These are phyloP conservation scores for Phlyctochytrium planicorne DNA, from an alignment of 192 early-diverging fungal species.

Conservation along the genomic window DNA sequence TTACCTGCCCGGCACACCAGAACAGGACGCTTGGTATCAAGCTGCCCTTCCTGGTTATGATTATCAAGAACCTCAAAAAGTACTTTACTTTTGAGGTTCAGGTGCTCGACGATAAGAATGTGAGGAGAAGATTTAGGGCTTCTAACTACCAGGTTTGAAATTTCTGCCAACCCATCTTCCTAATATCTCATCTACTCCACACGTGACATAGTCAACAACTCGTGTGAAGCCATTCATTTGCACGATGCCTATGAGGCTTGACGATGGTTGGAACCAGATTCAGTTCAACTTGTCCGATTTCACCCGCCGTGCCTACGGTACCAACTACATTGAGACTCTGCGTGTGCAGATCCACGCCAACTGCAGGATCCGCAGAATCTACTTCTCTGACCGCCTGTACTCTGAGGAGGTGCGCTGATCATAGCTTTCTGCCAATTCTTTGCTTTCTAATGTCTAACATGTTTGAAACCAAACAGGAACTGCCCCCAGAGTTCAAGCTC, in stretches of 20 bases:
- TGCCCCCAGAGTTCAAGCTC: slow-evolving; percentile 90
- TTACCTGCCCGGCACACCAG: slow-evolving; percentile 75
- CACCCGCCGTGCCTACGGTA: slow-evolving; percentile 84
- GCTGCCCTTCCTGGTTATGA: slow-evolving; percentile 82
- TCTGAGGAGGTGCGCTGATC: slow-evolving; percentile 71
- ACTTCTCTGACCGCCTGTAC: slow-evolving; percentile 89
- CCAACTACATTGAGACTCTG: slow-evolving; percentile 81
- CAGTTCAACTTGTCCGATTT: slow-evolving; percentile 87
- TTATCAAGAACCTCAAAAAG: slow-evolving; percentile 85
- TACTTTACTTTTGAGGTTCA: slow-evolving; percentile 94
- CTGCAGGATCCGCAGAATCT: slow-evolving; percentile 81
- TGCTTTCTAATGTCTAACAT: neutral
- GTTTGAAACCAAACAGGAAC: slow-evolving; percentile 53
- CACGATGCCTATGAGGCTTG: slow-evolving; percentile 90
- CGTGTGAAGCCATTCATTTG: slow-evolving; percentile 84
- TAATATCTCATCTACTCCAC: slow-evolving; percentile 4
- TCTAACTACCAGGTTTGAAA: slow-evolving; percentile 82
- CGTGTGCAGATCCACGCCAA: slow-evolving; percentile 92
- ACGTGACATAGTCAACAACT: slow-evolving; percentile 67
- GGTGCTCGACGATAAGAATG: slow-evolving; percentile 79
- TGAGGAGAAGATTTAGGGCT: slow-evolving; percentile 77
- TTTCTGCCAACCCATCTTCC: neutral
- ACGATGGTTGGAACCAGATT: slow-evolving; percentile 96
- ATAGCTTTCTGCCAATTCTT: neutral
- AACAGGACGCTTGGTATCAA: slow-evolving; percentile 86